Conservation (phyloP, 2,329 filamentous ascomycete species). For the Podosphaera aphanis region DNA sequence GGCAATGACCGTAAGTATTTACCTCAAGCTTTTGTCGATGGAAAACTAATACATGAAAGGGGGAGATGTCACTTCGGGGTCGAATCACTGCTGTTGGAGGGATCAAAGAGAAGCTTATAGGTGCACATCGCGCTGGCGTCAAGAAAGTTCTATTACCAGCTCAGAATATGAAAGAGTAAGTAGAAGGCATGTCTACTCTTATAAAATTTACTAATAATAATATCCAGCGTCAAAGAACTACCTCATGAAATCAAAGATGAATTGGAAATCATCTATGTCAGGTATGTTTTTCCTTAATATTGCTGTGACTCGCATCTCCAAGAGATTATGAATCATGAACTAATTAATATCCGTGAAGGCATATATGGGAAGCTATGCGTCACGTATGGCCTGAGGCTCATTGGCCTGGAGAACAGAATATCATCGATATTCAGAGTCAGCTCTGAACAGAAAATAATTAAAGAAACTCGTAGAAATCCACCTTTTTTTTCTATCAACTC, state of each 20-base stretch:
- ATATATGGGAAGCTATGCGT: slow-evolving; percentile 85
- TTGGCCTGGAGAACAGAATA: slow-evolving; percentile 53
- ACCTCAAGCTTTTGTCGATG: not conserved
- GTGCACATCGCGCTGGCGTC: slow-evolving; percentile 74
- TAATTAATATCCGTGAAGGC: slow-evolving; percentile 24
- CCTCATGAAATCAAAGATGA: slow-evolving; percentile 74
- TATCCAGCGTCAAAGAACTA: slow-evolving; percentile 48
- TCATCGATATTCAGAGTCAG: slow-evolving; percentile 52
- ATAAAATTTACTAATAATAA: slow-evolving; percentile 5
- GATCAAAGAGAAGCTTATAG: slow-evolving; percentile 97
- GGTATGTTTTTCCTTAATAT: slow-evolving; percentile 27
- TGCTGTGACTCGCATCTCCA: not conserved
- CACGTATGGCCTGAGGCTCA: slow-evolving; percentile 76
- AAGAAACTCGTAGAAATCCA: too few relatives aligned
- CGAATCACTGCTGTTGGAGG: slow-evolving; percentile 85
- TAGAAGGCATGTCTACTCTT: not conserved
- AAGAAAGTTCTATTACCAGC: slow-evolving; percentile 78
- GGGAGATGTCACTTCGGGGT: slow-evolving; percentile 58
- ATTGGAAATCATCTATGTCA: slow-evolving; percentile 70
- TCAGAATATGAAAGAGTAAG: slow-evolving; percentile 63
- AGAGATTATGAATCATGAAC: not conserved
- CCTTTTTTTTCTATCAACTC: too few relatives aligned
- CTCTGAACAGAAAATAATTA: too few relatives aligned
- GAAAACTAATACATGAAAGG: slow-evolving; percentile 11
- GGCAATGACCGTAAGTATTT: slow-evolving; percentile 60